Conservation (phyloP, 345 rosid genomes). For the Eucalyptus decipiens region DNA sequence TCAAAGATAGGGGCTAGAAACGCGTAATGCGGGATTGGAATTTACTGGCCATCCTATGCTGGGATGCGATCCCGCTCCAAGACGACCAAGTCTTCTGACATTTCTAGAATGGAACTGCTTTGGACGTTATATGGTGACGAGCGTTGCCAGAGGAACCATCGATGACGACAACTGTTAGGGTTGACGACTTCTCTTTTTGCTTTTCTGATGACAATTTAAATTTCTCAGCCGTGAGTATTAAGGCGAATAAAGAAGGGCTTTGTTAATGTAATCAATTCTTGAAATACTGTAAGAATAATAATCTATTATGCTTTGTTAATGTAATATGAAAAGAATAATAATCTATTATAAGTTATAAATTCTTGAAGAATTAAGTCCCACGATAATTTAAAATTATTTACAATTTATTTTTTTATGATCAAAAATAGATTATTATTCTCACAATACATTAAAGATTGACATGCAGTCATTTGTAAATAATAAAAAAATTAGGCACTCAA, state of each 20-base stretch:
- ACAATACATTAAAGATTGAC: accelerated
- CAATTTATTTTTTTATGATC: too few relatives aligned
- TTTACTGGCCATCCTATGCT: background rate
- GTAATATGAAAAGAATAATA: too few relatives aligned
- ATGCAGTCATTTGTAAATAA: too few relatives aligned
- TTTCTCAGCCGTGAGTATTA: background rate
- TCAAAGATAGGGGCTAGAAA: background rate
- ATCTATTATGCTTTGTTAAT: too few relatives aligned
- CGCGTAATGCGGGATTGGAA: background rate
- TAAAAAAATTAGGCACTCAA: background rate
- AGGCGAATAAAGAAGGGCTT: background rate
- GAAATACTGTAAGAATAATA: too few relatives aligned
- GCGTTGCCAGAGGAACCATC: too few relatives aligned
- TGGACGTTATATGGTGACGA: background rate
- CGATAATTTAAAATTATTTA: too few relatives aligned
- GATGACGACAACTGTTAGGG: background rate
- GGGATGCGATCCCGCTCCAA: background rate
- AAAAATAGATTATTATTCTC: background rate
- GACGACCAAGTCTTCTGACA: background rate
- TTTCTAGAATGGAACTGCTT: background rate
- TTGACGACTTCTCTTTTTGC: background rate
- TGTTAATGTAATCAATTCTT: too few relatives aligned
- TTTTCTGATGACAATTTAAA: too few relatives aligned
- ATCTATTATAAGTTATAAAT: too few relatives aligned
- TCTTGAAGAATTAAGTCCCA: too few relatives aligned